Percentiles rank a stretch among this genome's conserved stretches.
Conservation (phyloP, 441 rosid genomes). For the Euphorbia schlechtendalii region DNA sequence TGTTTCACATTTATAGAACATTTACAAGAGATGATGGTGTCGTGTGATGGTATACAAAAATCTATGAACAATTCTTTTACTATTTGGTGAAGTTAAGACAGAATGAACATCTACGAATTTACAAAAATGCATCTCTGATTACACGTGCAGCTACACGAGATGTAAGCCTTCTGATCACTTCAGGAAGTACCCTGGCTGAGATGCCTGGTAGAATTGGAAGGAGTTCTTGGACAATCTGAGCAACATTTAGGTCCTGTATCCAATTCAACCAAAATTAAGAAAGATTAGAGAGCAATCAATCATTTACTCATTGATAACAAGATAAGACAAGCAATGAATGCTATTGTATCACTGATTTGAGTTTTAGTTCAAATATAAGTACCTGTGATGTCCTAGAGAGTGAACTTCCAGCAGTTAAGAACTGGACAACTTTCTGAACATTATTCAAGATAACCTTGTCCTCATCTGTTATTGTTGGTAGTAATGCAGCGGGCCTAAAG, state of each 20-base stretch:
- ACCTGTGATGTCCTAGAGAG: slow-evolving; percentile 63
- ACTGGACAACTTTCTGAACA: slow-evolving; percentile 69
- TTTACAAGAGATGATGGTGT: neutral
- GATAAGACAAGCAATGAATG: neutral
- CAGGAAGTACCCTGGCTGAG: slow-evolving; percentile 72
- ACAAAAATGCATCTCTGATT: slow-evolving; percentile 62
- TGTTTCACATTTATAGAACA: neutral
- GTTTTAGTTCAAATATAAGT: slow-evolving; percentile 8
- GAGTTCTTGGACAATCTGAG: slow-evolving; percentile 51
- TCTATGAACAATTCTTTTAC: slow-evolving; percentile 21
- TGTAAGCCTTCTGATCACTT: slow-evolving; percentile 63
- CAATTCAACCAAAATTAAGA: neutral
- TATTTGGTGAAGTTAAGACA: neutral
- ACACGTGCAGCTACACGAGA: slow-evolving; percentile 77
- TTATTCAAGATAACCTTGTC: slow-evolving; percentile 67
- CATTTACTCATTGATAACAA: neutral
- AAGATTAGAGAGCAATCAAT: neutral
- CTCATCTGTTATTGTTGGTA: slow-evolving; percentile 80
- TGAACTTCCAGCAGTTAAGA: slow-evolving; percentile 72
- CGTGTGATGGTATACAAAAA: neutral
- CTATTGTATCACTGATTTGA: neutral
- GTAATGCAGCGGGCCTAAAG: slow-evolving; percentile 62
- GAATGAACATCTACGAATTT: slow-evolving; percentile 18
- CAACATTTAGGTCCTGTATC: slow-evolving; percentile 50
- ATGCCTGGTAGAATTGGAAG: slow-evolving; percentile 85